Base-by-base conservation (phyloP, 345 rosid species). In the Orychophragmus violaceus region DNA sequence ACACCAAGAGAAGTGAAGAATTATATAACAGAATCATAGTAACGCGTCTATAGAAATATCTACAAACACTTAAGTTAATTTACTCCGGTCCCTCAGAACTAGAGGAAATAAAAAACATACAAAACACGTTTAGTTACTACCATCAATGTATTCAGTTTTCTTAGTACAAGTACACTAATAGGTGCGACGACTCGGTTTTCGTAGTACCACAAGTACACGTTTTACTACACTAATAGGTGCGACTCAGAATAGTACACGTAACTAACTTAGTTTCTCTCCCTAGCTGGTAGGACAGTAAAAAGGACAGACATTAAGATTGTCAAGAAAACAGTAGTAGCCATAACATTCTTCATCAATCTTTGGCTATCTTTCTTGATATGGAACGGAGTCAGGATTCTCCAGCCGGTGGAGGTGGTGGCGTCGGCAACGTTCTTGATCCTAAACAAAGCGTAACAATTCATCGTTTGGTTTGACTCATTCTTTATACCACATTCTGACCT, bases 391-490 rank as follows among this genome's bases (percentile, higher is more conserved):
- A 13, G 46, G 21, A 65, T 16, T 12, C 14, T 32, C 60, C 69
- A 66, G 16, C 52, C 27, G 16, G 46, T 14, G 6, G 29, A 5
- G 13, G 27, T 27, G 4, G 51, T 52, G 6, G 8, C 28, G 16
- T 3, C 42, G 4, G 13, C 10, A 0, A 54, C 55, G 57, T 60
- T 74, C 24, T 41, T 66, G 63, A 59, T 60, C 64, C 52, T 60
- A 30, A 74, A 74, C 37, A 60, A 66, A 33, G 68, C 51, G 33
- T 59, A 41, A 60, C 48, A 32, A 35, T 54, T 67, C 42, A 67
- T 66, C 17, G 50, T 59, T 25, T 33, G 51, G 9, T 25, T 61
- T 53, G 68, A 33, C 42, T 59, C 72, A 30, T 59, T 59, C 16
- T 24, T 23, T 37, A 39, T 30, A 65, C 59, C 76, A 64, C 66